These are phyloP conservation scores for Acanthochlamys bracteata DNA, from an alignment of 106 monocot genomes.

Conservation along the genomic window DNA sequence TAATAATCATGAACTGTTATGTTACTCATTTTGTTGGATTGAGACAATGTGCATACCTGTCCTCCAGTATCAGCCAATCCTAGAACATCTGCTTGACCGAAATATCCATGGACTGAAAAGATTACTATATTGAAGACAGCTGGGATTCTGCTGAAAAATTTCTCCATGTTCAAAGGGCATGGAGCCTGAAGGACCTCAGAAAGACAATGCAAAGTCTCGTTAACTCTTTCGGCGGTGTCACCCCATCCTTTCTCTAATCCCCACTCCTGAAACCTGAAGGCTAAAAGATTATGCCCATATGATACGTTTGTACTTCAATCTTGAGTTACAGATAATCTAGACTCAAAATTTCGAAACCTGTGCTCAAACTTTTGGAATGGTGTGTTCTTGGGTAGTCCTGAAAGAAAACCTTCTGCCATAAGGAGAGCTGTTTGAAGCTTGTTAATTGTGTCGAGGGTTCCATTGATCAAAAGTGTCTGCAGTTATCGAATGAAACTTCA, in stretches of 20 bases:
- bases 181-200: conserved; percentile 94
- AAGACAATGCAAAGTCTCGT: conserved; percentile 61
- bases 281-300: no score
- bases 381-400: conserved; percentile 48
- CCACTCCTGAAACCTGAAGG: conserved; percentile 76
- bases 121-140: conserved; percentile 75
- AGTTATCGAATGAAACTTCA: not conserved
- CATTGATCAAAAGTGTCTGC: conserved; percentile 86
- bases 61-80: conserved; percentile 96
- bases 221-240: conserved; percentile 64
- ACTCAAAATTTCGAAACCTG: conserved; percentile 31
- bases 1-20: no score
- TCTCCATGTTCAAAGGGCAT: conserved; percentile 65
- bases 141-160: conserved; percentile 71
- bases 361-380: conserved; percentile 83
- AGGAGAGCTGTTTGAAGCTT: conserved; percentile 83
- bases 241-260: conserved; percentile 97
- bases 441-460: conserved; percentile 53
- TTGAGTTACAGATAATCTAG: no score
- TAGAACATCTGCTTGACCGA: conserved; percentile 91
- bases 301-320: not conserved
- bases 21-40: no score
- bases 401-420: conserved; percentile 65
- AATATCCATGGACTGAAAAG: conserved; percentile 88
- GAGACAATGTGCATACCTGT: conserved; percentile 40